Conservation (phyloP, 2,329 filamentous ascomycete genomes). For the Incumbomyces lentus region DNA sequence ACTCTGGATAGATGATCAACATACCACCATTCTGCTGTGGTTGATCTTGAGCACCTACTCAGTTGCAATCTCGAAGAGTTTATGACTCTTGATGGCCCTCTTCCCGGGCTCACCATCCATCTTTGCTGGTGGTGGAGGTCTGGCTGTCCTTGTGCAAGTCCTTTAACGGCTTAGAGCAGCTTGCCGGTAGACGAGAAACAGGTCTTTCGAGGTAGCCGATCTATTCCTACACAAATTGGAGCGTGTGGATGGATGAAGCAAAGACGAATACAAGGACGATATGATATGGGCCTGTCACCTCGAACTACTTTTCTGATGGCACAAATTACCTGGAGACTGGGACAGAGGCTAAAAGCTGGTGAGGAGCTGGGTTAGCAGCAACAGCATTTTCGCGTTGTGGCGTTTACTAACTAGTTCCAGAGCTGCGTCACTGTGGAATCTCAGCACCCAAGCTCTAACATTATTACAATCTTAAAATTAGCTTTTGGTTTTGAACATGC, state of each 20-base stretch:
- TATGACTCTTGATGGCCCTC: slow-evolving; percentile 82
- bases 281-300: no score
- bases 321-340: slow-evolving; percentile 6
- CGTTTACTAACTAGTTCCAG: no score
- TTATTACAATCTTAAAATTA: background rate
- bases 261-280: slow-evolving; percentile 1
- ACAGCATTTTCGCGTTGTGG: background rate
- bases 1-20: slow-evolving; percentile 10
- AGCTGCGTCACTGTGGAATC: background rate
- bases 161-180: no score
- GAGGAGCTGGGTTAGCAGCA: slow-evolving; percentile 1
- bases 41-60: slow-evolving; percentile 64
- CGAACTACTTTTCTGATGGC: slow-evolving; percentile 1
- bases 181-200: background rate
- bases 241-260: background rate
- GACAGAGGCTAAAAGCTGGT: background rate
- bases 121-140: slow-evolving; percentile 10
- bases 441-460: background rate
- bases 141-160: background rate
- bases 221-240: background rate
- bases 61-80: slow-evolving; percentile 92
- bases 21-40: slow-evolving; percentile 43
- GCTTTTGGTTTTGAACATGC: background rate
- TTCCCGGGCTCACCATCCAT: slow-evolving; percentile 25
- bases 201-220: no score